Percentiles rank a stretch among this genome's conserved stretches.
phyloP scores from a whole-genome alignment of 768 basidiomycete species.

The Leccinellum luteum region DNA sequence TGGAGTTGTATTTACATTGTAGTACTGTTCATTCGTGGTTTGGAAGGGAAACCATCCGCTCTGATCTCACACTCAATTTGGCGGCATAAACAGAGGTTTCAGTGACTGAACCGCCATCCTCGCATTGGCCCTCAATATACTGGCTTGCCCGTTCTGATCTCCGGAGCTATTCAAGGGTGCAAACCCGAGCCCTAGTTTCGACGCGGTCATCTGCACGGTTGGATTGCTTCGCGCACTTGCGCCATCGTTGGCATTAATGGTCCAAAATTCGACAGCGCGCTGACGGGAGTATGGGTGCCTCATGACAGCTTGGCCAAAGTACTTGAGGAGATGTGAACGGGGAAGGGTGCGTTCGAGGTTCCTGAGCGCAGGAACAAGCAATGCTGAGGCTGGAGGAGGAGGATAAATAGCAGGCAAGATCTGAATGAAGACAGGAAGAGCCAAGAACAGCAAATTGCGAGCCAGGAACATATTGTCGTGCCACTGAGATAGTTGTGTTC shows the following conservation, averaged over 20 bases:
- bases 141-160: slow-evolving; percentile 16
- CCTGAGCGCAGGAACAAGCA: slow-evolving; percentile 23
- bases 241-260: slow-evolving; percentile 51
- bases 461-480: slow-evolving; percentile 55
- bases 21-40: neutral
- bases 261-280: slow-evolving; percentile 57
- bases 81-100: slow-evolving; percentile 23
- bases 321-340: slow-evolving; percentile 53
- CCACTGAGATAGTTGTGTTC: slow-evolving; percentile 45
- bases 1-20: neutral
- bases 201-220: slow-evolving; percentile 45
- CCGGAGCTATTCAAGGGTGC: slow-evolving; percentile 10
- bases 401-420: slow-evolving; percentile 36
- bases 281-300: slow-evolving; percentile 48
- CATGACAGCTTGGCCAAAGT: slow-evolving; percentile 55
- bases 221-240: slow-evolving; percentile 46
- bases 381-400: slow-evolving; percentile 30
- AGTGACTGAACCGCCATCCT: slow-evolving; percentile 28
- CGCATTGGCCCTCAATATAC: slow-evolving; percentile 24
- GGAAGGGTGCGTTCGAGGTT: slow-evolving; percentile 38
- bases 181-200: slow-evolving; percentile 43
- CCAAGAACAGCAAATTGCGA: slow-evolving; percentile 59
- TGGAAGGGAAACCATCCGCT: neutral
- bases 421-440: slow-evolving; percentile 51
- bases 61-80: slow-evolving; percentile 4